These are phyloP conservation scores for Aurifilum marmelostoma DNA, from an alignment of 2,329 filamentous ascomycete genomes.

Conservation along the genomic window DNA sequence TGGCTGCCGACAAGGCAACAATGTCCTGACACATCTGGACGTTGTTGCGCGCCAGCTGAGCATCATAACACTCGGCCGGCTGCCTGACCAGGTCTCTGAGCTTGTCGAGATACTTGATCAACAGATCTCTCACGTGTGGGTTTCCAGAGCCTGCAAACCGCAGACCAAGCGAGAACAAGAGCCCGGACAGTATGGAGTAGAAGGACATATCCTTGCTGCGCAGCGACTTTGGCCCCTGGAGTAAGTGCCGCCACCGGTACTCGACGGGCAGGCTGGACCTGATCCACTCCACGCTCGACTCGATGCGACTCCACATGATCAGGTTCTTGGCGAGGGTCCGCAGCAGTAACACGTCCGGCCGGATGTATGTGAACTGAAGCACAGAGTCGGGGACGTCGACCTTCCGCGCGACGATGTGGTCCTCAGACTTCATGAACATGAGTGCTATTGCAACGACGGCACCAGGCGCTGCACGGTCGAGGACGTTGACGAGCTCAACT, in stretches of 20 bases:
- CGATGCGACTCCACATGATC: slow-evolving; percentile 88
- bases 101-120: slow-evolving; percentile 83
- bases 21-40: slow-evolving; percentile 91
- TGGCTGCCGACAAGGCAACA: slow-evolving; percentile 77
- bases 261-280: slow-evolving; percentile 69
- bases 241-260: slow-evolving; percentile 65
- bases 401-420: slow-evolving; percentile 83
- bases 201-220: slow-evolving; percentile 86
- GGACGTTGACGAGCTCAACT: slow-evolving; percentile 87
- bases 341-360: slow-evolving; percentile 88
- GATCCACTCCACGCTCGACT: slow-evolving; percentile 76
- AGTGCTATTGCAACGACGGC: slow-evolving; percentile 87
- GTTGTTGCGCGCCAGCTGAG: slow-evolving; percentile 79
- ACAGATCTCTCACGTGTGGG: slow-evolving; percentile 72
- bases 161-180: slow-evolving; percentile 80
- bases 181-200: slow-evolving; percentile 86
- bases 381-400: slow-evolving; percentile 90
- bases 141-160: slow-evolving; percentile 76
- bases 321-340: slow-evolving; percentile 87
- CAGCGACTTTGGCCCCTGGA: slow-evolving; percentile 64
- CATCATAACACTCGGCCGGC: slow-evolving; percentile 68
- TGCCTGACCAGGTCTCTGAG: slow-evolving; percentile 78
- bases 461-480: slow-evolving; percentile 92
- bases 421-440: slow-evolving; percentile 97
- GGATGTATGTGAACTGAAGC: slow-evolving; percentile 92